Conservation (phyloP, 768 basidiomycete species). For the Mycena leptocephala region DNA sequence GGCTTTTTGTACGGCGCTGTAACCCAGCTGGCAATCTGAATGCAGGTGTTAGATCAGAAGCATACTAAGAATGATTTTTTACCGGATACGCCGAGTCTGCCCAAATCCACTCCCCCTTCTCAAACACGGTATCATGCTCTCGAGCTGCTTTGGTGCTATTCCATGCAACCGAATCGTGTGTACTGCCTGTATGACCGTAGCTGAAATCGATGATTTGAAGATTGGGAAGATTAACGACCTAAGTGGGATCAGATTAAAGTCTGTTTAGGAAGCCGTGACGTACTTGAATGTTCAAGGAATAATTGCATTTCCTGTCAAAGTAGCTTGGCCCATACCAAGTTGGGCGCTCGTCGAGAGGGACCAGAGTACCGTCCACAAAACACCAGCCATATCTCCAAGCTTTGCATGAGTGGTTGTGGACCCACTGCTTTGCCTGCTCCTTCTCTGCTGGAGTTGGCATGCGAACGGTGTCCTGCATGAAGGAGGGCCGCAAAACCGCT, state of each 20-base stretch:
- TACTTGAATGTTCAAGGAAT: slow-evolving; percentile 56
- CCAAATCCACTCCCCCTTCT: slow-evolving; percentile 51
- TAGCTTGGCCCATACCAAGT: slow-evolving; percentile 52
- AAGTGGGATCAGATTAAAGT: neutral
- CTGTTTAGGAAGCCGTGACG: slow-evolving; percentile 14
- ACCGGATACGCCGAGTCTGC: slow-evolving; percentile 57
- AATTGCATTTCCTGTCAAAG: slow-evolving; percentile 57
- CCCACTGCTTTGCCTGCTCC: slow-evolving; percentile 56
- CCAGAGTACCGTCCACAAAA: no score
- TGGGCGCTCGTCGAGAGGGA: slow-evolving; percentile 51
- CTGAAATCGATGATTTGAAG: no score
- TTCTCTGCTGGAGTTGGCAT: slow-evolving; percentile 51
- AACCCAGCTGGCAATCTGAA: slow-evolving; percentile 1
- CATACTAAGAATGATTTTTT: neutral
- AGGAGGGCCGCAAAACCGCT: slow-evolving; percentile 44
- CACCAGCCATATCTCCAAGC: slow-evolving; percentile 55
- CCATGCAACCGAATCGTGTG: slow-evolving; percentile 55
- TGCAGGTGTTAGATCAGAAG: neutral
- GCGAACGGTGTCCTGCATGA: slow-evolving; percentile 43
- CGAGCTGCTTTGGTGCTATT: slow-evolving; percentile 39
- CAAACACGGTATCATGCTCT: slow-evolving; percentile 42
- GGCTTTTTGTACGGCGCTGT: slow-evolving; percentile 23
- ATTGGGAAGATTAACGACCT: slow-evolving; percentile 47
- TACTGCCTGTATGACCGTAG: slow-evolving; percentile 54
- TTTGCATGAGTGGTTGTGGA: slow-evolving; percentile 48